Base-by-base conservation (phyloP, 192 early-diverging fungal genomes). In the Backusella tarrabulga region DNA sequence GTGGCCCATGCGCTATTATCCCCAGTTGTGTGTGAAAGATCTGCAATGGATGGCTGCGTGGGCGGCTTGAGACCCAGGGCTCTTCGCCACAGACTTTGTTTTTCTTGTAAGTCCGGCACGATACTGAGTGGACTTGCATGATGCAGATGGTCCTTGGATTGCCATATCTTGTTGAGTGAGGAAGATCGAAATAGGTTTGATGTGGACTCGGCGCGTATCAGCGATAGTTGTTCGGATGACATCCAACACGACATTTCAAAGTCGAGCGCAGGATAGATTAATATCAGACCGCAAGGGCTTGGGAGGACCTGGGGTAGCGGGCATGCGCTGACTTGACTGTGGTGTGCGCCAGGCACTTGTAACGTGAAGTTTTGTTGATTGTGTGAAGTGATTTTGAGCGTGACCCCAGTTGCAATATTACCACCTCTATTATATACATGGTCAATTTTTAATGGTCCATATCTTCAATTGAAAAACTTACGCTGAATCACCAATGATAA, bases 241-340 rank as follows among this genome's bases (percentile, higher is more conserved):
- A 99, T 97, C 97, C 97, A 99, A 72, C 95, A 96, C 8, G 91
- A 89, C 77, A 98, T 88, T 73, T 98, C 95, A 74, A 99, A 96
- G 44, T 94, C 90, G 54, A 98, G 88, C 76, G 92, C 93, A 11
- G 95, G 95, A 77, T 98, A 98, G n/a, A 95, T 89, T 71, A 97
- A 86, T 19, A 99, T 79, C 12, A 99, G 76, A 8, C 92, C 95
- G 6, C 83, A 84, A 9, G 97, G 97, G 32, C 83, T 73, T 1
- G 90, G 92, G 32, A 97, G 80, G 1, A 46, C 66, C 50, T 72
- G 34, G 73, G 78, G 29, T 54, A 66, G 1, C 11, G 56, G 56
- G 29, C 56, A 63, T 1, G 14, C 23, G 26, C 56, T 29, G 6
- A 63, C 56, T 63, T 63, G 56, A 63, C 56, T 63, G 4, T 21